phyloP scores from a whole-genome alignment of 345 rosid genomes.

The Pistacia vera region DNA sequence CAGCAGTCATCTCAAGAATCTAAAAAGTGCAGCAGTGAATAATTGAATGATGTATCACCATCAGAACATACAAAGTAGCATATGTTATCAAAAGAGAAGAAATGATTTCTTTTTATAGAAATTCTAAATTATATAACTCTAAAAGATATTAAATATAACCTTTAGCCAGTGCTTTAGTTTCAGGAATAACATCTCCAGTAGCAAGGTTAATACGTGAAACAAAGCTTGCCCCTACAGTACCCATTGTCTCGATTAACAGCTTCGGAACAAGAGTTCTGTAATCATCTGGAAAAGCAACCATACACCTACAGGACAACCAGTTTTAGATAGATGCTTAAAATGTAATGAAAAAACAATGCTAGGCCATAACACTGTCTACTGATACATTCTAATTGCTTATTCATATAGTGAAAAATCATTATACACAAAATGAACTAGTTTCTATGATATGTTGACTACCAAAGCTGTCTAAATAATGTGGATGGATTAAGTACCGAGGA shows the following conservation, averaged over 20 bases:
- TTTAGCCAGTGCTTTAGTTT: constrained; percentile 88
- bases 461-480: not conserved
- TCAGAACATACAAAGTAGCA: constrained; percentile 12
- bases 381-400: not conserved
- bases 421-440: not conserved
- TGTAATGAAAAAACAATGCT: not conserved
- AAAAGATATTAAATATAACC: constrained; percentile 44
- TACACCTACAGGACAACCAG: constrained; percentile 60
- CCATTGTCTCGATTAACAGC: constrained; percentile 86
- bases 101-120: constrained; percentile 7
- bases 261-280: constrained; percentile 77
- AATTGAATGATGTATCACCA: constrained; percentile 1
- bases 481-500: not conserved
- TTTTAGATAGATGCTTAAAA: constrained; percentile 12
- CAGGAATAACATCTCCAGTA: constrained; percentile 89
- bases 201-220: constrained; percentile 85
- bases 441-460: constrained; percentile 5
- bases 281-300: constrained; percentile 94
- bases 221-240: constrained; percentile 67
- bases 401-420: not conserved
- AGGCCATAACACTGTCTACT: not conserved
- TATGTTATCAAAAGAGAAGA: constrained; percentile 10
- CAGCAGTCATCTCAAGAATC: not conserved
- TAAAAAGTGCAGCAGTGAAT: not conserved
- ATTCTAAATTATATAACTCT: not conserved